These are phyloP conservation scores for Geotrichum restrictum DNA, from an alignment of 1,139 yeast species.

Conservation along the genomic window DNA sequence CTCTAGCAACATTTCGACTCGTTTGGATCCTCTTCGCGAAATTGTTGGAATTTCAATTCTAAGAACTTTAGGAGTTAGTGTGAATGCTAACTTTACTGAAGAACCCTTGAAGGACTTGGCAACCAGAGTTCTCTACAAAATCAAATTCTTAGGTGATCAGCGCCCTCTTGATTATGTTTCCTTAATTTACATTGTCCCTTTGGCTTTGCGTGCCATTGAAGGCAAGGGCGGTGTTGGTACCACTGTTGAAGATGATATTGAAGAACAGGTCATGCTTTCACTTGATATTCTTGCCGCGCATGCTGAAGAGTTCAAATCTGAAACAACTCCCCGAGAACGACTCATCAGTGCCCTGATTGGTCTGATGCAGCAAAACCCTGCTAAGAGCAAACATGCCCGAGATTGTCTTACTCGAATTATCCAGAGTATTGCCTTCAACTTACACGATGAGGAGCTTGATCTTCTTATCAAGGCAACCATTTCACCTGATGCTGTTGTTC, in stretches of 20 bases:
- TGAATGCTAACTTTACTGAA: conserved; percentile 41
- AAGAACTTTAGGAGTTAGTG: conserved; percentile 41
- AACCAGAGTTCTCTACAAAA: conserved; percentile 66
- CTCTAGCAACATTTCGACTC: conserved; percentile 39
- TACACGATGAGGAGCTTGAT: conserved; percentile 53
- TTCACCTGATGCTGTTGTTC: conserved; percentile 65
- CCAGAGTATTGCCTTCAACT: conserved; percentile 65
- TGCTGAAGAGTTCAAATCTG: conserved; percentile 66
- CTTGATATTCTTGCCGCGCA: conserved; percentile 74
- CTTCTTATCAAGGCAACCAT: conserved; percentile 57
- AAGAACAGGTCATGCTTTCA: conserved; percentile 76
- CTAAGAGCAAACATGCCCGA: conserved; percentile 75
- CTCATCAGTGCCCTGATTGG: conserved; percentile 61
- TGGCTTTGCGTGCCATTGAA: conserved; percentile 53
- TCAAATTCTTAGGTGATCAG: conserved; percentile 72
- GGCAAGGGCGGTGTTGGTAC: conserved; percentile 55
- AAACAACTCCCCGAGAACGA: conserved; percentile 62
- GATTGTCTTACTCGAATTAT: conserved; percentile 76
- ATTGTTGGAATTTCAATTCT: conserved; percentile 67
- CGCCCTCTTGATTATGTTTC: conserved; percentile 65
- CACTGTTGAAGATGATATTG: conserved; percentile 72
- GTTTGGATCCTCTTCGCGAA: conserved; percentile 50
- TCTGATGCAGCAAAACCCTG: conserved; percentile 60
- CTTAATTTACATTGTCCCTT: conserved; percentile 69
- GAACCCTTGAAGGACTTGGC: conserved; percentile 55